phyloP scores from a whole-genome alignment of 2,329 filamentous ascomycete species.

The Botrytis medusae region DNA sequence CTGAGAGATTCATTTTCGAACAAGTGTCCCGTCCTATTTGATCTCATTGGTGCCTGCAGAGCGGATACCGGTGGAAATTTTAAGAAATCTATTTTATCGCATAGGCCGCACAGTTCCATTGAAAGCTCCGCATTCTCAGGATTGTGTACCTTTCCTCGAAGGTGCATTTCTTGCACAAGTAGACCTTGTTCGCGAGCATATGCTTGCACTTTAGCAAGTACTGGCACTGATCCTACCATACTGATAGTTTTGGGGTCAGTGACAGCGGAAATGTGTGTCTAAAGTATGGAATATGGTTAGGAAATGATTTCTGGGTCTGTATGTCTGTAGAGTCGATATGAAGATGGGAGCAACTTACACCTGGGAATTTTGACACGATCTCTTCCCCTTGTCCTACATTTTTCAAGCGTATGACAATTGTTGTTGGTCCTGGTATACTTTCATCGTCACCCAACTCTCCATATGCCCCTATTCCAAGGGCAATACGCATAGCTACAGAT shows the following conservation, averaged over 20 bases:
- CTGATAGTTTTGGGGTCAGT: slow-evolving; percentile 23
- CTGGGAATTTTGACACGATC: slow-evolving; percentile 15
- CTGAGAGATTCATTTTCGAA: neutral
- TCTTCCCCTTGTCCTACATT: slow-evolving; percentile 22
- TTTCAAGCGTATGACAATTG: slow-evolving; percentile 22
- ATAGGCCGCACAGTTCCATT: slow-evolving; percentile 10
- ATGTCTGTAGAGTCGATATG: neutral
- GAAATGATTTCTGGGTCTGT: rapidly evolving
- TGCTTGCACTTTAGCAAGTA: slow-evolving; percentile 5
- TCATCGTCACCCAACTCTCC: slow-evolving; percentile 24
- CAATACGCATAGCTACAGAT: slow-evolving; percentile 19
- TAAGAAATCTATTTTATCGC: neutral
- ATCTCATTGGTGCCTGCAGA: neutral
- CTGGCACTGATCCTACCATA: slow-evolving; percentile 17
- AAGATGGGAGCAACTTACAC: slow-evolving; percentile 2
- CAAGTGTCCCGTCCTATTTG: neutral
- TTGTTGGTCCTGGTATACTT: slow-evolving; percentile 12
- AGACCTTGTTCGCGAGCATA: slow-evolving; percentile 19
- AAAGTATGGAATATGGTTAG: neutral
- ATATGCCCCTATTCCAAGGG: slow-evolving; percentile 24
- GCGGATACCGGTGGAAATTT: neutral
- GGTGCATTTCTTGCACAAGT: slow-evolving; percentile 22
- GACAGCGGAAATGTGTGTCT: slow-evolving; percentile 17
- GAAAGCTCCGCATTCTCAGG: slow-evolving; percentile 21
- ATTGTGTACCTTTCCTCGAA: slow-evolving; percentile 26